A percentile compares a stretch with the other conserved stretches of the same genome.
These are phyloP conservation scores for Naganishia sp. DNA, from an alignment of 1,284 basidiomycete genomes.

Conservation along the genomic window DNA sequence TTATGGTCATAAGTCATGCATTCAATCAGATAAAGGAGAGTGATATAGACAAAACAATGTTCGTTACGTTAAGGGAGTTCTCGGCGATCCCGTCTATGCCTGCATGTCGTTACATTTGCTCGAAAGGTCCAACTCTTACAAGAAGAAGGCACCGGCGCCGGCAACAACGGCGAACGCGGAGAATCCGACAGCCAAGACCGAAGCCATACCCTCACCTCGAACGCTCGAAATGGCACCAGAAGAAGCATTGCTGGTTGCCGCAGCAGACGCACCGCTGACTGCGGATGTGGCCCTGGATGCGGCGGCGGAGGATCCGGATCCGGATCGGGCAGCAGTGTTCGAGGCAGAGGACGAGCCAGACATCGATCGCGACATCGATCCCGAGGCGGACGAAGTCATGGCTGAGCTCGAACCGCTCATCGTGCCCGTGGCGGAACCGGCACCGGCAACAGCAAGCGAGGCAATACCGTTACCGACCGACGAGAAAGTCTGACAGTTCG, in stretches of 20 bases:
- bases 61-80: slow-evolving; percentile 7
- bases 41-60: slow-evolving; percentile 2
- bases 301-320: slow-evolving; percentile 33
- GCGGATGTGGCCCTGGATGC: slow-evolving; percentile 25
- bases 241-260: slow-evolving; percentile 32
- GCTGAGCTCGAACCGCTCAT: slow-evolving; percentile 23
- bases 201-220: slow-evolving; percentile 21
- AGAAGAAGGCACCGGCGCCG: slow-evolving; percentile 45
- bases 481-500: slow-evolving; percentile 43
- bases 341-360: slow-evolving; percentile 36
- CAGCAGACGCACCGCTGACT: slow-evolving; percentile 32
- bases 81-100: background rate
- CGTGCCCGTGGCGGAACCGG: slow-evolving; percentile 7
- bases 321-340: slow-evolving; percentile 31
- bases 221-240: slow-evolving; percentile 32
- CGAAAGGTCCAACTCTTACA: slow-evolving; percentile 38
- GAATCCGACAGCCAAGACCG: slow-evolving; percentile 22
- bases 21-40: slow-evolving; percentile 13
- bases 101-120: background rate
- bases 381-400: slow-evolving; percentile 26
- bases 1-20: slow-evolving; percentile 5
- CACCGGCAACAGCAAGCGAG: slow-evolving; percentile 33
- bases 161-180: slow-evolving; percentile 39
- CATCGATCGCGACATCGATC: slow-evolving; percentile 37
- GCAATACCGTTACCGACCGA: slow-evolving; percentile 40